A percentile compares a stretch with the other conserved stretches of the same genome.
phyloP scores from a whole-genome alignment of 352 stramenopile species.

The Phytophthora crassamura region DNA sequence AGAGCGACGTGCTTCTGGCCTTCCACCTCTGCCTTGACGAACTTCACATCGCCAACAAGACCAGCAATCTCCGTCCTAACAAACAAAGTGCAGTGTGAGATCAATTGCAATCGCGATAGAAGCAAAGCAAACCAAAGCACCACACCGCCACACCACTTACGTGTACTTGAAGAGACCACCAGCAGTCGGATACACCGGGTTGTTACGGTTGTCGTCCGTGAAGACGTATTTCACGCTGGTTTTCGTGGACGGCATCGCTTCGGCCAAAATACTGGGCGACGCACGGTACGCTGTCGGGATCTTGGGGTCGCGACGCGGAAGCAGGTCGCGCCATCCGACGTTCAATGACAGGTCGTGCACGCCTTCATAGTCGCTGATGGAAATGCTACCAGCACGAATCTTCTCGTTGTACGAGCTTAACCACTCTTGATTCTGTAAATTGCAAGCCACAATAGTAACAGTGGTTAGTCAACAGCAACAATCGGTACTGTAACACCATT shows the following conservation, averaged over 20 bases:
- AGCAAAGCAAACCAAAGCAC: not conserved
- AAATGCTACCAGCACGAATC: slow-evolving; percentile 82
- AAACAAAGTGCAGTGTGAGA: slow-evolving; percentile 7
- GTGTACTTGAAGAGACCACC: slow-evolving; percentile 92
- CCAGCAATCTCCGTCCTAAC: slow-evolving; percentile 88
- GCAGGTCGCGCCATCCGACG: slow-evolving; percentile 87
- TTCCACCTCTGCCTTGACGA: slow-evolving; percentile 87
- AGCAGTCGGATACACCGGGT: slow-evolving; percentile 83
- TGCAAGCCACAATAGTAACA: not conserved
- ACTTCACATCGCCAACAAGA: slow-evolving; percentile 89
- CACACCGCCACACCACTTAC: slow-evolving; percentile 37
- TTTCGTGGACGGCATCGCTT: slow-evolving; percentile 91
- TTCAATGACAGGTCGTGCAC: slow-evolving; percentile 89
- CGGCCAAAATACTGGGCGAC: slow-evolving; percentile 90
- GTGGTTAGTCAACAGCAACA: not conserved
- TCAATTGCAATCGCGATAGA: not conserved
- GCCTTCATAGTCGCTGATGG: slow-evolving; percentile 86
- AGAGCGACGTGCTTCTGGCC: slow-evolving; percentile 85
- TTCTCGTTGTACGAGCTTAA: slow-evolving; percentile 91
- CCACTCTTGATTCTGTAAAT: slow-evolving; percentile 78
- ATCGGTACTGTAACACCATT: not conserved
- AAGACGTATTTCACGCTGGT: slow-evolving; percentile 94
- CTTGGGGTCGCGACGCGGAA: slow-evolving; percentile 82
- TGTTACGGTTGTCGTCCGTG: slow-evolving; percentile 89
- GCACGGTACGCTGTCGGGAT: slow-evolving; percentile 90